These are phyloP conservation scores for Daldinia vernicosa DNA, from an alignment of 495 filamentous ascomycete species.

Conservation along the genomic window DNA sequence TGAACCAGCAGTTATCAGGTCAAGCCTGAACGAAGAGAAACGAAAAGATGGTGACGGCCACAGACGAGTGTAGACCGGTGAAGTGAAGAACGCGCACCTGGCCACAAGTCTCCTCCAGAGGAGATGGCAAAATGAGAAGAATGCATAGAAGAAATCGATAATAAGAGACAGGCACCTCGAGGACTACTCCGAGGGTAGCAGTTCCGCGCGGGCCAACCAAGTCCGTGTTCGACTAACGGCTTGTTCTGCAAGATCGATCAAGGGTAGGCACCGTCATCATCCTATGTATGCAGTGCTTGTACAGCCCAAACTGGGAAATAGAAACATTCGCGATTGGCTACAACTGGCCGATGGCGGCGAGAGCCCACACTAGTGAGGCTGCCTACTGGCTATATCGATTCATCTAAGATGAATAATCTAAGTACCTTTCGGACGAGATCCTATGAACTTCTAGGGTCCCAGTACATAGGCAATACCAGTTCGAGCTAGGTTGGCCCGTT, in stretches of 20 bases:
- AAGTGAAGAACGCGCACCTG: constrained; percentile 39
- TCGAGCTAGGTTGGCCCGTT: constrained; percentile 33
- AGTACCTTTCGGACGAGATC: constrained; percentile 26
- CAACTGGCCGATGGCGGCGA: constrained; percentile 21
- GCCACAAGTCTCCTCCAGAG: constrained; percentile 41
- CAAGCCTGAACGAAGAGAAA: constrained; percentile 50
- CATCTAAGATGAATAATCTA: constrained; percentile 17
- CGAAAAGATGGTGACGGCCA: constrained; percentile 45
- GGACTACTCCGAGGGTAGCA: constrained; percentile 34
- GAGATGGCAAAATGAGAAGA: constrained; percentile 45
- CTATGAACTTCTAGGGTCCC: constrained; percentile 15
- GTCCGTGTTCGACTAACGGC: constrained; percentile 40
- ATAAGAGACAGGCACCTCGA: constrained; percentile 39
- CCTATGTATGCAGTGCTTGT: constrained; percentile 25
- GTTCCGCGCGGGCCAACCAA: constrained; percentile 42
- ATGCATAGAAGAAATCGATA: constrained; percentile 40
- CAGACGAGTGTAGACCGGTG: constrained; percentile 37
- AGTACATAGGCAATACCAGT: constrained; percentile 34
- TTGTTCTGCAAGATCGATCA: constrained; percentile 29
- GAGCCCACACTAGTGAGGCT: constrained; percentile 35
- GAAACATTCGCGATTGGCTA: constrained; percentile 21
- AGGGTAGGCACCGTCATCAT: constrained; percentile 29
- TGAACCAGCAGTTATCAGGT: constrained; percentile 49
- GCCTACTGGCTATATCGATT: constrained; percentile 28
- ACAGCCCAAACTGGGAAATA: constrained; percentile 28